These are phyloP conservation scores for Exophiala sideris DNA, from an alignment of 2,329 filamentous ascomycete genomes.

Conservation along the genomic window DNA sequence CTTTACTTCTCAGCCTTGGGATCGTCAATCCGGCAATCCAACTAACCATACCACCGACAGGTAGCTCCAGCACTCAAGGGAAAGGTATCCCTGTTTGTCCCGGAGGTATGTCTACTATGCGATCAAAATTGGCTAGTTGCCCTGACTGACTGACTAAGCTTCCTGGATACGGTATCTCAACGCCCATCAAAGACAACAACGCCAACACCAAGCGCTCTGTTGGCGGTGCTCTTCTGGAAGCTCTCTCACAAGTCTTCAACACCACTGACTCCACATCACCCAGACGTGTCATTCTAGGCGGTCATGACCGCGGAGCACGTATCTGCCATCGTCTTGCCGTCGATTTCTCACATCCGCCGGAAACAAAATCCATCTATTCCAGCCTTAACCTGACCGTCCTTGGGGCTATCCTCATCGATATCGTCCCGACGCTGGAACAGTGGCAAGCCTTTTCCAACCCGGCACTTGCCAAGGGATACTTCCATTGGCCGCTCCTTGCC, in stretches of 20 bases:
- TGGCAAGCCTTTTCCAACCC: conserved; percentile 43
- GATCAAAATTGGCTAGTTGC: background rate
- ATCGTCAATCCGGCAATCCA: background rate
- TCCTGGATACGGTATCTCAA: conserved; percentile 28
- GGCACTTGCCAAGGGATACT: conserved; percentile 38
- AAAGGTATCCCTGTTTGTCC: conserved; percentile 26
- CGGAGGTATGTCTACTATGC: conserved; percentile 15
- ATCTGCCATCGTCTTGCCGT: conserved; percentile 50
- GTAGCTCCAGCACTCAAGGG: conserved; percentile 19
- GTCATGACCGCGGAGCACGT: conserved; percentile 51
- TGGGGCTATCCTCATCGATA: conserved; percentile 47
- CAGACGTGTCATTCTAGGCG: conserved; percentile 42
- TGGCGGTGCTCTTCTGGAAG: conserved; percentile 43
- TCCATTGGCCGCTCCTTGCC: conserved; percentile 53
- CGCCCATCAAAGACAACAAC: conserved; percentile 18
- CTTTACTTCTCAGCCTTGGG: background rate
- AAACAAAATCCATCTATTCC: conserved; percentile 3
- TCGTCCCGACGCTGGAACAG: conserved; percentile 48
- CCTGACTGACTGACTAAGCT: conserved; percentile 8
- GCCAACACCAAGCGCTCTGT: conserved; percentile 40
- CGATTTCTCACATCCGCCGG: conserved; percentile 31
- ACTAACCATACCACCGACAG: conserved; percentile 5
- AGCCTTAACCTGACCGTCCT: conserved; percentile 35
- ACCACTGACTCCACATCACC: conserved; percentile 24
- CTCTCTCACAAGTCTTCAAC: conserved; percentile 35